These are phyloP conservation scores for Neopestalotiopsis rosae DNA, from an alignment of 2,329 filamentous ascomycete genomes.

Conservation along the genomic window DNA sequence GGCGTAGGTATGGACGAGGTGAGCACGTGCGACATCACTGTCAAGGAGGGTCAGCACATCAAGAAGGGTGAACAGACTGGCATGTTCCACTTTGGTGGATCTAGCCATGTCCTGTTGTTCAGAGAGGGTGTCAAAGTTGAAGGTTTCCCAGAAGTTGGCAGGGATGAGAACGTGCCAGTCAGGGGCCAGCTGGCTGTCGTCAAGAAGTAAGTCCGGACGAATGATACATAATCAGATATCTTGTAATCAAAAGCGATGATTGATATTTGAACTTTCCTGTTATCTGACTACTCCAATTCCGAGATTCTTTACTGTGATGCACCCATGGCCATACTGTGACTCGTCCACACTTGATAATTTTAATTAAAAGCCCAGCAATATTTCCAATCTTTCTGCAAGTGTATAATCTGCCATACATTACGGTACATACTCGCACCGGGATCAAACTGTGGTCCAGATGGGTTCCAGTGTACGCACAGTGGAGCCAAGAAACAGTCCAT, in stretches of 20 bases:
- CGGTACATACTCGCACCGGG: too few species aligned
- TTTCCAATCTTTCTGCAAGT: too few species aligned
- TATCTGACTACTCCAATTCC: too few species aligned
- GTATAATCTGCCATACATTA: too few species aligned
- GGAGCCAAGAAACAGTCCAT: too few species aligned
- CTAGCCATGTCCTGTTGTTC: conserved; percentile 73
- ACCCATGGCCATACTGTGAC: too few species aligned
- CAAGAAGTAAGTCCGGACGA: conserved; percentile 11
- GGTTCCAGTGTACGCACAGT: too few species aligned
- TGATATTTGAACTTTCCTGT: too few species aligned
- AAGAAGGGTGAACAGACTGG: conserved; percentile 74
- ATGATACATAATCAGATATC: neutral
- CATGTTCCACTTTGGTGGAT: conserved; percentile 84
- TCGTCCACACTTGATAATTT: too few species aligned
- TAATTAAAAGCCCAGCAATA: too few species aligned
- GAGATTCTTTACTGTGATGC: too few species aligned
- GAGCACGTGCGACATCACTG: conserved; percentile 73
- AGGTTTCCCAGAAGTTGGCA: conserved; percentile 26
- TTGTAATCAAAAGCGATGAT: neutral
- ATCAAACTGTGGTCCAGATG: too few species aligned
- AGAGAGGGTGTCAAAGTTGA: conserved; percentile 56
- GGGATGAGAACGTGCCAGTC: conserved; percentile 33
- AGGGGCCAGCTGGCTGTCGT: conserved; percentile 31
- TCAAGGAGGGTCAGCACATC: conserved; percentile 67
- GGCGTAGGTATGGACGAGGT: conserved; percentile 81